Base-by-base conservation (phyloP, 257 asterid genomes). In the Eucommia ulmoides region DNA sequence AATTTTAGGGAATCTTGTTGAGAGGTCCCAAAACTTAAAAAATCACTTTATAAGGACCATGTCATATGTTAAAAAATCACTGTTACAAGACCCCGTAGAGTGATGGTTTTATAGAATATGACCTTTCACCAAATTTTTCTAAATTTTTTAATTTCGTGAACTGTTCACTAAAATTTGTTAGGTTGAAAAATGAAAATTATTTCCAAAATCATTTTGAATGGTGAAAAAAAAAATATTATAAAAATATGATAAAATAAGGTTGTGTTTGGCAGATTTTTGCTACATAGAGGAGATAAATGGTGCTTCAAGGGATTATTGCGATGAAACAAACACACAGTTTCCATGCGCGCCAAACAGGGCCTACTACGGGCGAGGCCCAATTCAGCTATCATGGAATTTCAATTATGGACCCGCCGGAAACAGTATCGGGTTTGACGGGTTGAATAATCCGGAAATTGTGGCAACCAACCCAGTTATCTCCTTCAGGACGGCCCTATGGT, bases 321-420 rank as follows among this genome's bases (percentile, higher is more conserved):
- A 68, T n/a, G 44, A 1, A 44, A n/a, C 12, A 4, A 54, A 68
- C 18, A 19, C 2, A 12, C 10, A 63, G 15, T 68, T 53, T 17
- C 70, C 74, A 3, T 68, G 74, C 49, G 55, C 22, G 14, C 20
- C 48, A 0, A 51, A 54, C 8, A 55, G 46, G 56, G 46, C 23
- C 2, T 68, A 68, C 52, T 68, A 63, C 7, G 74, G 74, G 1
- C 58, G 74, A 16, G 70, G 74, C 20, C 74, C 74, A 0, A 7
- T 68, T 9, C 74, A 68, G 33, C 38, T 68, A 26, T 58, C 70
- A 7, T 68, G 70, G 74, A 68, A 68, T 52, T 63, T 38, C 57
- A 68, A 68, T 53, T 68, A 68, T 16, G 74, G 70, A 16, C 23
- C 60, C 4, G 74, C 67, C 0, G 70, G 74, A 2, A 19, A 44